Conservation (phyloP, 2,329 filamentous ascomycete genomes). For the Exophiala bonariae region DNA sequence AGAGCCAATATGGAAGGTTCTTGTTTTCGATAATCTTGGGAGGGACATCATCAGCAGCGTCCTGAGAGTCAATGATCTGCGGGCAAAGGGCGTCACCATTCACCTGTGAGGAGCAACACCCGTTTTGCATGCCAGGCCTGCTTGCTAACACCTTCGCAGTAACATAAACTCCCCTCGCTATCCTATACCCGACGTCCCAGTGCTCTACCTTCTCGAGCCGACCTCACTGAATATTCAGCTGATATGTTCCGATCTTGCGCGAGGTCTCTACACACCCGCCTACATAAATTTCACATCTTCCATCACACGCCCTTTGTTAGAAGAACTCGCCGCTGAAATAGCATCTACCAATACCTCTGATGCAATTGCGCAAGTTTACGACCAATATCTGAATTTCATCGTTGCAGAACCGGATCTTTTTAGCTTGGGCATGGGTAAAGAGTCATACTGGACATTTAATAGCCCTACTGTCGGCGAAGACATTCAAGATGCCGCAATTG, state of each 20-base stretch:
- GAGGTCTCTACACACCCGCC: conserved; percentile 85
- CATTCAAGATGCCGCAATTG: conserved; percentile 81
- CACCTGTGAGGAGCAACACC: conserved; percentile 68
- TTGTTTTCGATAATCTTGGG: conserved; percentile 90
- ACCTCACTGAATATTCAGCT: conserved; percentile 74
- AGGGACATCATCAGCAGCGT: conserved; percentile 97
- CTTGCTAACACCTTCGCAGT: conserved; percentile 44
- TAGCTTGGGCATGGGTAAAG: conserved; percentile 87
- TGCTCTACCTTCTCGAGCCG: conserved; percentile 94
- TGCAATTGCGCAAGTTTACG: conserved; percentile 86
- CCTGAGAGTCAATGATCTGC: conserved; percentile 85
- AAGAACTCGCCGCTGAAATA: conserved; percentile 91
- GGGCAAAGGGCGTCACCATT: conserved; percentile 93
- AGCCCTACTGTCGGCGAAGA: conserved; percentile 88
- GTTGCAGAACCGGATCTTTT: conserved; percentile 95
- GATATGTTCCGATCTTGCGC: conserved; percentile 83
- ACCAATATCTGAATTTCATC: conserved; percentile 97
- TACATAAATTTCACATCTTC: conserved; percentile 98
- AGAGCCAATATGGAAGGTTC: conserved; percentile 94
- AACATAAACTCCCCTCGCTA: conserved; percentile 80
- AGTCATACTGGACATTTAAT: conserved; percentile 76
- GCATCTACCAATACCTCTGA: conserved; percentile 82
- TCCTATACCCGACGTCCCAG: conserved; percentile 92
- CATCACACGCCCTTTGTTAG: conserved; percentile 82
- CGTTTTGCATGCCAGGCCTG: conserved; percentile 1